A percentile compares a stretch with the other conserved stretches of the same genome.
Conservation (phyloP, 306 rosid species). For the Sicyos edulis region DNA sequence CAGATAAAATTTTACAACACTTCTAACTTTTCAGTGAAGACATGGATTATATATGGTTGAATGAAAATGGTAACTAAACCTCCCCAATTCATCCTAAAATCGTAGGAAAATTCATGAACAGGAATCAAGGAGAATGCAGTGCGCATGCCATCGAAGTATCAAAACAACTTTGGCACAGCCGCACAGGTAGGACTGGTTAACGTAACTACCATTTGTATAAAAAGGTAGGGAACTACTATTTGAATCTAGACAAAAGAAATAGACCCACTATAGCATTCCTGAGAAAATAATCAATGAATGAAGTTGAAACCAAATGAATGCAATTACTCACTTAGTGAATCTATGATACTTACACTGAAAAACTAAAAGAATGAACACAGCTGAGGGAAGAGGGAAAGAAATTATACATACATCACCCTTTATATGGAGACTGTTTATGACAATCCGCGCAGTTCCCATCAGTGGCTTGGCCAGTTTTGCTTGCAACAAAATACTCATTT, state of each 20-base stretch:
- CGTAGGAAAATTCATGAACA: conserved; percentile 8
- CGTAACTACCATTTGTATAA: background rate
- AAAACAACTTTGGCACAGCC: conserved; percentile 1
- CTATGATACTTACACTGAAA: background rate
- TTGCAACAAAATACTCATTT: conserved; percentile 80
- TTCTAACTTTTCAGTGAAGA: conserved; percentile 9
- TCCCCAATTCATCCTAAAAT: conserved; percentile 1
- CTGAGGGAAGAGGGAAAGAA: conserved; percentile 18
- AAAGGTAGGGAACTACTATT: background rate
- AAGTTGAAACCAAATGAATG: conserved; percentile 5
- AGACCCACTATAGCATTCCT: background rate
- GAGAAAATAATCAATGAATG: conserved; percentile 5
- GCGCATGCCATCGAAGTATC: background rate
- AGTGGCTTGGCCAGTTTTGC: conserved; percentile 87
- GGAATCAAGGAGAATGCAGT: background rate
- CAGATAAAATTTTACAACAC: background rate
- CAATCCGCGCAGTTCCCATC: conserved; percentile 88
- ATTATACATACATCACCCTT: conserved; percentile 86
- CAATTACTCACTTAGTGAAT: background rate
- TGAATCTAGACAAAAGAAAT: background rate
- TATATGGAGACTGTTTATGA: conserved; percentile 86
- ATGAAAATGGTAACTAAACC: background rate
- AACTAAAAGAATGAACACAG: background rate
- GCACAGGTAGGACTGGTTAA: background rate
- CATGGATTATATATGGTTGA: conserved; percentile 14